Evolutionary conservation across 192 early-diverging fungal genomes (phyloP).

Genomic region (Anaeromyces robustus): DNA sequence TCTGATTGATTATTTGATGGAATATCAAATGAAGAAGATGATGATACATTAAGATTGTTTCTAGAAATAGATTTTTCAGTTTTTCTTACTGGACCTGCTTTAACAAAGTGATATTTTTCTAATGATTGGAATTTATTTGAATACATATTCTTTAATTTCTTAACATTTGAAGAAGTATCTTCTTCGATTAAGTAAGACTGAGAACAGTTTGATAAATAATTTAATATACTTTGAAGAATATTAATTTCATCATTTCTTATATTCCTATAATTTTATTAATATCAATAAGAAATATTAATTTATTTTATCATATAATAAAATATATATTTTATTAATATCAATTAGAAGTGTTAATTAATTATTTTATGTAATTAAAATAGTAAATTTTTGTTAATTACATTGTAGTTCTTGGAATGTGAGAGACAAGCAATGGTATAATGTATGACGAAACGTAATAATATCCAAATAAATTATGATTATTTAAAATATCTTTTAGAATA

Average conservation of each 20-base stretch:
- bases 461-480: background rate
- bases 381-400: background rate
- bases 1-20: background rate
- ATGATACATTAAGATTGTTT: background rate
- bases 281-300: no score
- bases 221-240: background rate
- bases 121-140: background rate
- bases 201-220: background rate
- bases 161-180: background rate
- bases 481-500: background rate
- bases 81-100: background rate
- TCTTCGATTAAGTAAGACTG: background rate
- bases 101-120: background rate
- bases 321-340: no score
- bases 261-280: background rate
- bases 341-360: no score
- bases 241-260: background rate
- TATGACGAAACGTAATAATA: background rate
- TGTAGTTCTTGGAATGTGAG: background rate
- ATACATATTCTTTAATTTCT: background rate
- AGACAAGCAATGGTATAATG: background rate
- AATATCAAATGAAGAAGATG: background rate
- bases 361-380: no score
- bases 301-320: no score
- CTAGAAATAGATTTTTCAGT: background rate